phyloP scores from a whole-genome alignment of 208 protist species.

The Trypanosoma mega region DNA sequence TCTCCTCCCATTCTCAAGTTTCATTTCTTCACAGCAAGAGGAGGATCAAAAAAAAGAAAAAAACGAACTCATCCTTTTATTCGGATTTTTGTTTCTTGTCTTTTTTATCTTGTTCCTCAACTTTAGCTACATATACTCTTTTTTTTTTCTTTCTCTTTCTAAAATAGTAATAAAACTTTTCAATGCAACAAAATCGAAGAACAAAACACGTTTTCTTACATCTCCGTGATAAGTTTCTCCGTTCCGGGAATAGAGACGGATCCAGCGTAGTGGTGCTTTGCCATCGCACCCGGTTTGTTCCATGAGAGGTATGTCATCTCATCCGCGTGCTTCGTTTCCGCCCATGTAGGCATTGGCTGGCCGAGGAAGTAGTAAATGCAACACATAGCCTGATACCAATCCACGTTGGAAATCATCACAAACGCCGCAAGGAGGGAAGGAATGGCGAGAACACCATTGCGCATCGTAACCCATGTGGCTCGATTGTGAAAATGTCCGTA shows the following conservation, averaged over 20 bases:
- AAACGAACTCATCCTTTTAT: conserved; percentile 9
- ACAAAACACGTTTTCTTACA: conserved; percentile 29
- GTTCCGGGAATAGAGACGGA: conserved; percentile 83
- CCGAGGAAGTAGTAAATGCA: conserved; percentile 54
- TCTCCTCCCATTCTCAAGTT: too few species aligned
- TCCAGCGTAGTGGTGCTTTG: conserved; percentile 85
- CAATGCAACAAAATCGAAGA: background rate
- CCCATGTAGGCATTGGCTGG: conserved; percentile 60
- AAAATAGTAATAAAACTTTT: conserved; percentile 1
- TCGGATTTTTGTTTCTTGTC: too few species aligned
- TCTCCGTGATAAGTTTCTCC: conserved; percentile 72
- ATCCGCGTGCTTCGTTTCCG: conserved; percentile 57
- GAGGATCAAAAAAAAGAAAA: conserved; percentile 15
- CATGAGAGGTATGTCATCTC: conserved; percentile 72
- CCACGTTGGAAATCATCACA: conserved; percentile 78
- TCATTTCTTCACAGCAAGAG: background rate
- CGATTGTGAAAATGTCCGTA: conserved; percentile 87
- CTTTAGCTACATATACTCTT: too few species aligned
- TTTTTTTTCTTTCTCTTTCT: too few species aligned
- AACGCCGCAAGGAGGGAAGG: conserved; percentile 58
- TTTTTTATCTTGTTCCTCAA: too few species aligned
- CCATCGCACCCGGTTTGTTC: conserved; percentile 84
- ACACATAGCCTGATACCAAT: conserved; percentile 79
- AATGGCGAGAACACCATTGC: conserved; percentile 61
- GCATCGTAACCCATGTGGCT: conserved; percentile 47